Evolutionary conservation across 805 yeast species (phyloP).

Genomic region (Starmerella riodocensis): DNA sequence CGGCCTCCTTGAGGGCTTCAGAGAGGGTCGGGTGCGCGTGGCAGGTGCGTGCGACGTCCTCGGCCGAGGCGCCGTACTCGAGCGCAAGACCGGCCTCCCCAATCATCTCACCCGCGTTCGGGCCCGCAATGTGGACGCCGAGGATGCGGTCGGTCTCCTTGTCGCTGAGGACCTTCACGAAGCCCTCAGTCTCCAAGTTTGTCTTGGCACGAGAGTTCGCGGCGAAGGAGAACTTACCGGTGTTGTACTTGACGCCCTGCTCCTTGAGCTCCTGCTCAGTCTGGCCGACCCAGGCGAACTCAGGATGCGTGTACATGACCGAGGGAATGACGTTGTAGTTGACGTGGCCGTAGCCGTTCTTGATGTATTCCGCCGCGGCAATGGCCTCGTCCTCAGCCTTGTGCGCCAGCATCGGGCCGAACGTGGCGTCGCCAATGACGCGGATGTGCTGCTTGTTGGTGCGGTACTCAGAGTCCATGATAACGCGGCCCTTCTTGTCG

Average conservation of each 20-base stretch:
- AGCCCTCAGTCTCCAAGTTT: slow-evolving; percentile 91
- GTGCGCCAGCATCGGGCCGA: slow-evolving; percentile 99
- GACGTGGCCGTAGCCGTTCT: slow-evolving; percentile 91
- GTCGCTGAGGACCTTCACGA: slow-evolving; percentile 90
- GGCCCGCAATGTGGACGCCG: slow-evolving; percentile 94
- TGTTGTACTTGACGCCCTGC: slow-evolving; percentile 79
- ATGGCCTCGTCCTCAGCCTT: slow-evolving; percentile 99
- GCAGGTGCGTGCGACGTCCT: slow-evolving; percentile 92
- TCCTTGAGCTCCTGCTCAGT: slow-evolving; percentile 88
- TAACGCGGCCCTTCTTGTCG: slow-evolving; percentile 85
- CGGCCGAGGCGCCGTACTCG: slow-evolving; percentile 97
- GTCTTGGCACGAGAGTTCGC: slow-evolving; percentile 99
- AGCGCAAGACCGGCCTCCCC: slow-evolving; percentile 96
- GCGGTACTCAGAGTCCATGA: slow-evolving; percentile 85
- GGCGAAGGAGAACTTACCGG: slow-evolving; percentile 96
- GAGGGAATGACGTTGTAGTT: slow-evolving; percentile 96
- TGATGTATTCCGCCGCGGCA: slow-evolving; percentile 92
- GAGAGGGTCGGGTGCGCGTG: slow-evolving; percentile 98
- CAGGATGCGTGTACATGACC: slow-evolving; percentile 99
- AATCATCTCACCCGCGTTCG: slow-evolving; percentile 99
- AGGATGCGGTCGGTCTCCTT: slow-evolving; percentile 92
- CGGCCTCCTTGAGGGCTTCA: slow-evolving; percentile 98
- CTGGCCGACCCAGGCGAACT: slow-evolving; percentile 98
- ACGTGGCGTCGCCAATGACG: slow-evolving; percentile 96
- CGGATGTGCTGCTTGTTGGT: slow-evolving; percentile 87